phyloP scores from a whole-genome alignment of 371 early-diverging fungal species.

The Lichtheimia ramosa region DNA sequence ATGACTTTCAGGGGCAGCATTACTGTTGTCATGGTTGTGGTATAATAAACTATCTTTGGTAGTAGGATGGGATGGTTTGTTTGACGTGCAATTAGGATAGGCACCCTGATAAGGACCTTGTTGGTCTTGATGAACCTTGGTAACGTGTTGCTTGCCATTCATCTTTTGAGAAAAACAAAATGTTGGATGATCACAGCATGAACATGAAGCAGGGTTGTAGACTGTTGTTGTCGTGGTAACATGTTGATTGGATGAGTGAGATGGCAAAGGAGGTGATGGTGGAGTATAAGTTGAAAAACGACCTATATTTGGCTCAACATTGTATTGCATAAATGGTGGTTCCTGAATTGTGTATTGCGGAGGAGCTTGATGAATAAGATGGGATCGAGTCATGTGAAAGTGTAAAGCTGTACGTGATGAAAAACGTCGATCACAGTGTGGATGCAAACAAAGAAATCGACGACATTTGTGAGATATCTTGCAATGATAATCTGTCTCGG shows the following conservation, averaged over 20 bases:
- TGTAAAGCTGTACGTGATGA: constrained; percentile 16
- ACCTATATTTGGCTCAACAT: constrained; percentile 8
- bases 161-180: no score
- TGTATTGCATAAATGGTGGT: constrained; percentile 14
- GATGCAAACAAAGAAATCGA: constrained; percentile 18
- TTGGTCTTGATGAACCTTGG: no score
- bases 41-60: no score
- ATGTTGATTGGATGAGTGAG: background rate
- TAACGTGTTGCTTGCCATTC: no score
- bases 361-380: constrained; percentile 17
- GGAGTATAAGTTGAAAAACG: background rate
- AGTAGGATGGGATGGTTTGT: no score
- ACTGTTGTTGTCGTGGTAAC: background rate
- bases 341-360: constrained; percentile 1
- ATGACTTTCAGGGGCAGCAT: no score
- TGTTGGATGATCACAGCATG: no score
- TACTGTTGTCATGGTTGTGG: no score
- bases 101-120: no score
- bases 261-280: background rate
- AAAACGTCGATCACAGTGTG: constrained; percentile 20
- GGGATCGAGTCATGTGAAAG: constrained; percentile 20
- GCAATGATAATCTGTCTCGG: constrained; percentile 14
- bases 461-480: constrained; percentile 5
- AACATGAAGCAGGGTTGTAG: no score
- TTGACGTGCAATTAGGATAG: no score